Percentiles rank a stretch among this genome's conserved stretches.
Conservation (phyloP, 495 filamentous ascomycete species). For the Podospora pseudoanserina region DNA sequence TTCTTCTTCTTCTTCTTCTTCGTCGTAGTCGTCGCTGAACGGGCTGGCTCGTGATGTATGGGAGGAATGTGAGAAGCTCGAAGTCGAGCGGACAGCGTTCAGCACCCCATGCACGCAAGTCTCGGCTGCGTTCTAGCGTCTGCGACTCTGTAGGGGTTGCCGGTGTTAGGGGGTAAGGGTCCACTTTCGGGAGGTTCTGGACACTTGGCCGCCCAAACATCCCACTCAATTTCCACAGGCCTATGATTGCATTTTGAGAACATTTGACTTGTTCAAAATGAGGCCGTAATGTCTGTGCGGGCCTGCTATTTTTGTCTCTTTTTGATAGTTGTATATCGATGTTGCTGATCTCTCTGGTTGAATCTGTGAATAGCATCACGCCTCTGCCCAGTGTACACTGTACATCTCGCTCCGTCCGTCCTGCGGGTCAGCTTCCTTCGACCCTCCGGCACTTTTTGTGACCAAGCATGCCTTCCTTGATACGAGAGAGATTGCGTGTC, state of each 20-base stretch:
- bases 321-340: background rate
- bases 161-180: slow-evolving; percentile 11
- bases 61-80: slow-evolving; percentile 3
- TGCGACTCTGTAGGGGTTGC: slow-evolving; percentile 3
- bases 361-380: background rate
- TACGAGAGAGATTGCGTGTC: slow-evolving; percentile 13
- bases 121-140: slow-evolving; percentile 10
- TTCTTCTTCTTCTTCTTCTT: background rate
- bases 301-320: background rate
- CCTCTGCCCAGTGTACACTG: background rate
- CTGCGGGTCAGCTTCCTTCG: slow-evolving; percentile 1
- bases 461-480: background rate
- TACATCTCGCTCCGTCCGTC: background rate
- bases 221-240: slow-evolving; percentile 6
- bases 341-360: background rate
- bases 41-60: slow-evolving; percentile 2
- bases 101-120: slow-evolving; percentile 6
- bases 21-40: background rate
- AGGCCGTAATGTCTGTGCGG: background rate
- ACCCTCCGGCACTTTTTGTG: background rate
- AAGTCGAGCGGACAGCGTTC: slow-evolving; percentile 5
- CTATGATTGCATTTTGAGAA: background rate
- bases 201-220: slow-evolving; percentile 10
- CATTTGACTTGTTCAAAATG: background rate
- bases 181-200: slow-evolving; percentile 9